Evolutionary conservation across 345 rosid genomes (phyloP).

Genomic region (Eucalyptus tenuipes): DNA sequence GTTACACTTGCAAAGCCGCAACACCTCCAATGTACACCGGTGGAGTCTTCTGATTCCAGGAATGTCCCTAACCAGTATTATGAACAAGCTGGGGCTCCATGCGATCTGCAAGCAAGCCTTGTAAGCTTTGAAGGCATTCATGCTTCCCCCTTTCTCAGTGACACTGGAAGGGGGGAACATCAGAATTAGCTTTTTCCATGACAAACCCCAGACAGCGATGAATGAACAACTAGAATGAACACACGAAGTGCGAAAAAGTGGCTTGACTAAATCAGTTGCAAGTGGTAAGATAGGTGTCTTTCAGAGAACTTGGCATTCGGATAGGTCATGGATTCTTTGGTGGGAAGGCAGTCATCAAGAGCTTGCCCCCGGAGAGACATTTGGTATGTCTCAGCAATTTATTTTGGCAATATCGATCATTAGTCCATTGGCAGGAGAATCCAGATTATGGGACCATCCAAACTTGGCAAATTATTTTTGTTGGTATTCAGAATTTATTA

Average conservation of each 20-base stretch:
- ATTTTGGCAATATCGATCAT: neutral
- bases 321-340: constrained; percentile 22
- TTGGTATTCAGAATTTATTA: neutral
- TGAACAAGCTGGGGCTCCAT: constrained; percentile 29
- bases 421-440: neutral
- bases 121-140: constrained; percentile 33
- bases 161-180: neutral
- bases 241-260: neutral
- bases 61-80: constrained; percentile 29
- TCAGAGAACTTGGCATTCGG: constrained; percentile 26
- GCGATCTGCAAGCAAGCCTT: constrained; percentile 27
- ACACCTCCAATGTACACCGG: constrained; percentile 23
- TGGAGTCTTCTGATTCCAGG: constrained; percentile 40
- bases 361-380: neutral
- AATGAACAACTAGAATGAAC: neutral
- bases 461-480: neutral
- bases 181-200: neutral
- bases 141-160: neutral
- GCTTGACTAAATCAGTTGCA: neutral
- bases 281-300: neutral
- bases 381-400: constrained; percentile 1
- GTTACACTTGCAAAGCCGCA: constrained; percentile 23
- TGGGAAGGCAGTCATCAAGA: constrained; percentile 19
- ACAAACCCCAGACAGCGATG: neutral
- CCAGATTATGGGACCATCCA: neutral